These are phyloP conservation scores for Epithemia pelagica DNA, from an alignment of 108 stramenopile genomes.

Conservation along the genomic window DNA sequence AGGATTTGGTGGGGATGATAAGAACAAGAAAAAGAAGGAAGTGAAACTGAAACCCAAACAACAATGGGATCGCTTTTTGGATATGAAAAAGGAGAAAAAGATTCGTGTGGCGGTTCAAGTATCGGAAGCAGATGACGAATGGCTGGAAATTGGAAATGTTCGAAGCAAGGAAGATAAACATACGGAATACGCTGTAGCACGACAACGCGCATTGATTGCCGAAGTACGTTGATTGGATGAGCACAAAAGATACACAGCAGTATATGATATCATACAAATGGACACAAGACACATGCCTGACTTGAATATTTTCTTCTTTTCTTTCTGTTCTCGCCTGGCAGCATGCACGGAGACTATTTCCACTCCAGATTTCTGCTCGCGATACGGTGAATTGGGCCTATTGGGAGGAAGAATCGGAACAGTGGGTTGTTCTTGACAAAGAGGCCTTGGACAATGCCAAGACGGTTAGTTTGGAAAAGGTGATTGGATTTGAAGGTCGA, in stretches of 20 bases:
- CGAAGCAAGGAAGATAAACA: constrained; percentile 40
- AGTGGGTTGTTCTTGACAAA: constrained; percentile 61
- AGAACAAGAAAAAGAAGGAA: constrained; percentile 12
- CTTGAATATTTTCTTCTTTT: constrained; percentile 3
- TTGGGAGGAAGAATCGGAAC: constrained; percentile 13
- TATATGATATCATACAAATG: not conserved
- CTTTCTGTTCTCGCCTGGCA: constrained; percentile 1
- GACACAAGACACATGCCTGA: no score
- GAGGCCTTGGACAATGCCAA: constrained; percentile 22
- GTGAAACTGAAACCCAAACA: constrained; percentile 31
- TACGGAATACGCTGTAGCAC: constrained; percentile 44
- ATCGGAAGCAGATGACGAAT: constrained; percentile 24
- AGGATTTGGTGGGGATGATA: constrained; percentile 1
- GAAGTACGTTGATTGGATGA: constrained; percentile 31
- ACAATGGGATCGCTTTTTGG: constrained; percentile 69
- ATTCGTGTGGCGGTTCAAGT: constrained; percentile 43
- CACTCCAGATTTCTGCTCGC: constrained; percentile 54
- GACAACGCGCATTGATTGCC: constrained; percentile 70
- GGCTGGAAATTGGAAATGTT: constrained; percentile 67
- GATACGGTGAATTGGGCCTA: constrained; percentile 64
- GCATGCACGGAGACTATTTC: constrained; percentile 65
- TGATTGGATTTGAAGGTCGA: constrained; percentile 77
- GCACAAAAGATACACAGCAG: not conserved
- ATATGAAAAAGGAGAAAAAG: constrained; percentile 40
- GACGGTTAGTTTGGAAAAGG: constrained; percentile 45